phyloP scores from a whole-genome alignment of 257 asterid genomes.

The Buddleja alternifolia region DNA sequence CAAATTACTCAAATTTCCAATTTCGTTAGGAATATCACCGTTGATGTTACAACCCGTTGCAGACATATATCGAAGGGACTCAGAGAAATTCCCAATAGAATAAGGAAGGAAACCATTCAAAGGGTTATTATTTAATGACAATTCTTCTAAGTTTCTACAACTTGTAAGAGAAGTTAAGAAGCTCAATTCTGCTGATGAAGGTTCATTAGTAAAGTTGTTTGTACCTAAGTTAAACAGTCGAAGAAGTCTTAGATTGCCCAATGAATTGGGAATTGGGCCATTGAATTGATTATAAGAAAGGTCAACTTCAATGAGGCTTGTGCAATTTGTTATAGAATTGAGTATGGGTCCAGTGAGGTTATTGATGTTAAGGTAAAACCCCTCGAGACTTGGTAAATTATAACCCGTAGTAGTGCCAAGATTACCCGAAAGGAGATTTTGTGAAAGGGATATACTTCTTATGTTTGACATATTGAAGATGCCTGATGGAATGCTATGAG shows the following conservation, averaged over 20 bases:
- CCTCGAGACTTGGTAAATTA: constrained; percentile 21
- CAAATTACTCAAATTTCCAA: constrained; percentile 23
- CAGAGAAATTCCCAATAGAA: constrained; percentile 32
- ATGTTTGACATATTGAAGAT: constrained; percentile 28
- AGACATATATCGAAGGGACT: neutral
- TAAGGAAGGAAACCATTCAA: constrained; percentile 28
- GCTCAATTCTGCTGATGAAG: constrained; percentile 21
- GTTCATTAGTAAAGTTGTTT: constrained; percentile 23
- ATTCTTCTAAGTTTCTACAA: constrained; percentile 12
- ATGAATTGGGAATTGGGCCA: constrained; percentile 29
- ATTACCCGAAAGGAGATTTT: constrained; percentile 24
- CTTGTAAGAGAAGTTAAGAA: constrained; percentile 22
- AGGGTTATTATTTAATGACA: constrained; percentile 6
- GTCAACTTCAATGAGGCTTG: constrained; percentile 13
- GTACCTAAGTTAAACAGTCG: neutral
- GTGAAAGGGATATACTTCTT: neutral
- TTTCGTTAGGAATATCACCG: constrained; percentile 29
- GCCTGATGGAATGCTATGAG: constrained; percentile 10
- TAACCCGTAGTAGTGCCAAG: constrained; percentile 27
- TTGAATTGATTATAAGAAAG: constrained; percentile 11
- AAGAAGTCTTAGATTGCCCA: constrained; percentile 13
- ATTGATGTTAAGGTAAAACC: neutral
- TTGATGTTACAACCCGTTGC: neutral
- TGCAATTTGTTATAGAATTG: constrained; percentile 13
- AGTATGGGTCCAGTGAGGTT: constrained; percentile 18